Evolutionary conservation across 2,329 filamentous ascomycete species (phyloP).

Genomic region (Mycosphaerella sp.): DNA sequence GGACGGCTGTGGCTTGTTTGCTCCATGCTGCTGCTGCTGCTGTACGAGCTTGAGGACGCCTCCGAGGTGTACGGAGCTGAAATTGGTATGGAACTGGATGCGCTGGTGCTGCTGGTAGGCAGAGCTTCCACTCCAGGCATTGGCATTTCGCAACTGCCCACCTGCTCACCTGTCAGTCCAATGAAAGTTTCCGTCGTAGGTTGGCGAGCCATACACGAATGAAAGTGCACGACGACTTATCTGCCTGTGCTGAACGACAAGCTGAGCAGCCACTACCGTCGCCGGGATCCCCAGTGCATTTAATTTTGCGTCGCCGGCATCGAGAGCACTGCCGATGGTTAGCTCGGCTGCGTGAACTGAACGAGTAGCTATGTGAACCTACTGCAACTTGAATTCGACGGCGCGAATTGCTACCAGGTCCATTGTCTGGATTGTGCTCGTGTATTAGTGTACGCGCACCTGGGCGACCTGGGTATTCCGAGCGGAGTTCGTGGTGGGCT

Average conservation of each 20-base stretch:
- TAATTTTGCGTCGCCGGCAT: conserved; percentile 90
- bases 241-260: conserved; percentile 67
- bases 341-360: neutral
- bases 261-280: conserved; percentile 73
- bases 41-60: conserved; percentile 11
- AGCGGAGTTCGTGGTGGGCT: conserved; percentile 22
- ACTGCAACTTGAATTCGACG: conserved; percentile 51
- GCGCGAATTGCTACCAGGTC: conserved; percentile 34
- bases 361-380: conserved; percentile 15
- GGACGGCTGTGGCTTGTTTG: conserved; percentile 19
- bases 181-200: neutral
- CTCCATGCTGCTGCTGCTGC: conserved; percentile 12
- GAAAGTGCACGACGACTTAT: conserved; percentile 62
- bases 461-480: conserved; percentile 21
- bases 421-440: conserved; percentile 34
- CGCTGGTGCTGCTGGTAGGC: conserved; percentile 10
- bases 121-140: conserved; percentile 17
- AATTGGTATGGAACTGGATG: conserved; percentile 7
- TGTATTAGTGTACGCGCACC: conserved; percentile 24
- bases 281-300: conserved; percentile 79
- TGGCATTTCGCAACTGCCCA: conserved; percentile 17
- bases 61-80: conserved; percentile 16
- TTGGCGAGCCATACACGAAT: conserved; percentile 49
- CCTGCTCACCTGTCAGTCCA: conserved; percentile 11
- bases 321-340: conserved; percentile 61